Percentiles rank a stretch among this genome's conserved stretches.
These are phyloP conservation scores for Xylaria sp. DNA, from an alignment of 495 filamentous ascomycete genomes.

Conservation along the genomic window DNA sequence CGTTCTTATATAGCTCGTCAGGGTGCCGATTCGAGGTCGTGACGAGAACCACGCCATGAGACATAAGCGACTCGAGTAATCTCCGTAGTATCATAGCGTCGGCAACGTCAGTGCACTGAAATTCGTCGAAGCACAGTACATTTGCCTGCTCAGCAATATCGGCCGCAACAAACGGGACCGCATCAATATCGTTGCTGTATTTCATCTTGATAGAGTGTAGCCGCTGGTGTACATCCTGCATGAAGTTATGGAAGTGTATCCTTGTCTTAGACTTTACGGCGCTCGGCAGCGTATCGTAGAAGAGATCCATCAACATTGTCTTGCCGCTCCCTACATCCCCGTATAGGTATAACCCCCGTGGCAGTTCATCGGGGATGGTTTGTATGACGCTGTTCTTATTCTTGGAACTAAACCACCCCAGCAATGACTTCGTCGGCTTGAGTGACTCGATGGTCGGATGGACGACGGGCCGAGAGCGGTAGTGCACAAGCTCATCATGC, in stretches of 20 bases:
- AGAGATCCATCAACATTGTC: constrained; percentile 99
- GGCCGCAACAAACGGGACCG: constrained; percentile 89
- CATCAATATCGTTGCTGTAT: constrained; percentile 90
- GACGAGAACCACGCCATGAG: constrained; percentile 93
- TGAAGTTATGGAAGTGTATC: constrained; percentile 99
- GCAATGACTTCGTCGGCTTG: constrained; percentile 68
- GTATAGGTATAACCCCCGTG: constrained; percentile 91
- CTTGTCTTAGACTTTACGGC: constrained; percentile 87
- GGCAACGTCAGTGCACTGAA: constrained; percentile 97
- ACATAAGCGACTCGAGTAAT: constrained; percentile 88
- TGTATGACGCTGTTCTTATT: constrained; percentile 40
- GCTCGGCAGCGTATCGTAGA: constrained; percentile 88
- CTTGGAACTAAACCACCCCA: constrained; percentile 70
- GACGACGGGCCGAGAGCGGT: constrained; percentile 73
- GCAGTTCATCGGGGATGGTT: constrained; percentile 73
- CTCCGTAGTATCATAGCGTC: constrained; percentile 97
- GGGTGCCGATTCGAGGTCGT: constrained; percentile 98
- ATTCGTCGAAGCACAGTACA: constrained; percentile 97
- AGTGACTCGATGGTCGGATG: constrained; percentile 80
- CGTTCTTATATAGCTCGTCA: constrained; percentile 95
- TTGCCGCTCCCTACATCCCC: constrained; percentile 98
- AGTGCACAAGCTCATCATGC: constrained; percentile 79
- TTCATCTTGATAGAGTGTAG: constrained; percentile 88
- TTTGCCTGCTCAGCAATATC: constrained; percentile 85
- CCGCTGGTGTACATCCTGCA: constrained; percentile 96